These are phyloP conservation scores for Xylariaceae sp. DNA, from an alignment of 2,329 filamentous ascomycete species.

Conservation along the genomic window DNA sequence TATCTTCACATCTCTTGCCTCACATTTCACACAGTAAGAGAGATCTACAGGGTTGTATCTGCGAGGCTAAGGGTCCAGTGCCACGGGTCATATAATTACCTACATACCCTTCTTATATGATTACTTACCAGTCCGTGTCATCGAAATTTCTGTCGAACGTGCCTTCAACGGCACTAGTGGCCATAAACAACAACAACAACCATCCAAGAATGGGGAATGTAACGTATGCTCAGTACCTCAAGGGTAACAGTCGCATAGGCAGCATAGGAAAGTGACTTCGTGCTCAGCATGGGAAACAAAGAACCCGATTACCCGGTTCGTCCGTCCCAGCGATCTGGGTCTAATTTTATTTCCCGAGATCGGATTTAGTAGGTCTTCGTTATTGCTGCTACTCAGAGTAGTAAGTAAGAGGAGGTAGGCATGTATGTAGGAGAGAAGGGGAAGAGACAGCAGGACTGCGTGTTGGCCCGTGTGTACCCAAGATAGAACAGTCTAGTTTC, in stretches of 20 bases:
- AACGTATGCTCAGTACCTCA: background rate
- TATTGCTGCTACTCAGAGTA: too few species aligned
- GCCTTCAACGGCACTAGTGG: too few species aligned
- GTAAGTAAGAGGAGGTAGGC: too few species aligned
- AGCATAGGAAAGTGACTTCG: background rate
- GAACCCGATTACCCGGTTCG: constrained; percentile 3
- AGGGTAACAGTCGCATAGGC: background rate
- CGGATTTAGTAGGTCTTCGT: constrained; percentile 6
- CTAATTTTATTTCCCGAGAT: constrained; percentile 24
- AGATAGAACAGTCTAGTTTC: constrained; percentile 2
- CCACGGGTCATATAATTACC: background rate
- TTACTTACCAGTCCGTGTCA: background rate
- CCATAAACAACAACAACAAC: too few species aligned
- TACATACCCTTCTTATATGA: background rate
- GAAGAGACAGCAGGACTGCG: background rate
- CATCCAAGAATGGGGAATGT: background rate
- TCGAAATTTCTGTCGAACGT: too few species aligned
- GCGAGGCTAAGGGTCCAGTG: background rate
- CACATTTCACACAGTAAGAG: background rate
- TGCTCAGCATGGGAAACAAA: background rate
- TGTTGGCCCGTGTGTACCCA: background rate
- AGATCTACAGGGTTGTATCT: background rate
- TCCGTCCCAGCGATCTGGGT: constrained; percentile 28
- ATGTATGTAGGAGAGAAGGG: too few species aligned
- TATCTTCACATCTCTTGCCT: background rate